Conservation (phyloP, 495 filamentous ascomycete species). For the Trichocladium antarcticum region DNA sequence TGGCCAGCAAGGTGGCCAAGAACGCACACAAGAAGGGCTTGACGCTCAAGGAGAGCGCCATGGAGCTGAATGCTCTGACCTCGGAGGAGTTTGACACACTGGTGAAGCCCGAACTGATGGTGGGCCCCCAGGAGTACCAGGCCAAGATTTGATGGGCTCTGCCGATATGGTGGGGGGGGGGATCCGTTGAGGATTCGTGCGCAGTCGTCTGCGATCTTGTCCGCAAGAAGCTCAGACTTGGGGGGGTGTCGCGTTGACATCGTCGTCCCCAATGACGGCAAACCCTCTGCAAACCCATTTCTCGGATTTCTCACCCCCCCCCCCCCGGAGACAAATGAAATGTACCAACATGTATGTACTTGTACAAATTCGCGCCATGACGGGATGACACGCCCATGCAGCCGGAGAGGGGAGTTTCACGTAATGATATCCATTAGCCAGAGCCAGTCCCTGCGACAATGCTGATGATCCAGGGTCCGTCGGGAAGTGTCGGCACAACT, state of each 20-base stretch:
- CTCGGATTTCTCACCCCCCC: too few relatives aligned
- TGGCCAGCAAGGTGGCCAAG: constrained; percentile 97
- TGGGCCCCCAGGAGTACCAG: constrained; percentile 60
- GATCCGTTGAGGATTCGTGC: background rate
- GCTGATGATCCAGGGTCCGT: background rate
- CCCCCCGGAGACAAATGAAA: too few relatives aligned
- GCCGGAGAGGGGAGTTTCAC: background rate
- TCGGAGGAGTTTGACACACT: constrained; percentile 84
- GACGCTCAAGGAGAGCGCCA: constrained; percentile 82
- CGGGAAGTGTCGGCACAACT: constrained; percentile 24
- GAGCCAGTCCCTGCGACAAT: background rate
- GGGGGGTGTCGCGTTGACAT: background rate
- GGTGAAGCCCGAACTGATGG: constrained; percentile 94
- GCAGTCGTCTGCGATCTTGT: background rate
- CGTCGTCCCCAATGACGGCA: background rate
- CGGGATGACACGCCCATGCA: background rate
- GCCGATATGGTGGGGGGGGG: too few relatives aligned
- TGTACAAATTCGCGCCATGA: background rate
- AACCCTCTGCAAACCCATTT: background rate
- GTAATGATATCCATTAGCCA: background rate
- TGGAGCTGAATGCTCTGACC: constrained; percentile 85
- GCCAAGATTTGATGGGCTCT: constrained; percentile 8
- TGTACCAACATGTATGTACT: background rate
- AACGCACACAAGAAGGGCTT: constrained; percentile 97
- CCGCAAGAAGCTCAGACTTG: background rate